Evolutionary conservation across 805 yeast species (phyloP), one percentile per base, ranked within the genome.

Genomic region (Kregervanrija delftensis): DNA sequence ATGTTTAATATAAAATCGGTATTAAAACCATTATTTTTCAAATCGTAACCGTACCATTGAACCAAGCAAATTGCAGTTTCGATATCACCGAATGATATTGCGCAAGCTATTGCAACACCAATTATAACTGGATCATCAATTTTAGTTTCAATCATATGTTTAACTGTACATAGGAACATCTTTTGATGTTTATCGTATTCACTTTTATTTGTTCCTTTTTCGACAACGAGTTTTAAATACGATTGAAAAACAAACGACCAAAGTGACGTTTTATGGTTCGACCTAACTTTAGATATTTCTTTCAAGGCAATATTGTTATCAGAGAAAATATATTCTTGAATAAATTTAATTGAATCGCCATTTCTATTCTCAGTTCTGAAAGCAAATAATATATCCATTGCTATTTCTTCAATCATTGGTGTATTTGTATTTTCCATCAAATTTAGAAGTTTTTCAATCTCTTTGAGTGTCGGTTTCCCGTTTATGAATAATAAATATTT

Each of bases 321-420:
- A 3, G 50, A 37, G 22, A 49, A 40, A 16, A 61, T 17, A 38
- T 49, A 60, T 0, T 43, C 22, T 41, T 72, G 66, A 36, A 71
- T 63, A 28, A 66, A 59, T 12, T 51, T 45, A 11, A 68, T 55
- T 4, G 69, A 63, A 13, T 56, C 56, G 4, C 57, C 54, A 37
- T 58, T 64, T 33, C 65, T 52, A 32, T 59, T 57, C 11, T 52
- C 51, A 12, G 56, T 56, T 8, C 53, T 43, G 39, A 65, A 68
- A 12, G 65, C 64, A 10, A 49, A 50, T 4, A 74, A 42, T 10
- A 74, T 51, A 45, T 67, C 70, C 6, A 68, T 61, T 4, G 73
- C 59, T 11, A 73, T 56, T 1, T 59, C 58, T 1, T 72, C 59
- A 45, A 67, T 66, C 32, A 59, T 59, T 1, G 52, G 52, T 2